Evolutionary conservation across 306 rosid species (phyloP).

Genomic region (Quercus robur): DNA sequence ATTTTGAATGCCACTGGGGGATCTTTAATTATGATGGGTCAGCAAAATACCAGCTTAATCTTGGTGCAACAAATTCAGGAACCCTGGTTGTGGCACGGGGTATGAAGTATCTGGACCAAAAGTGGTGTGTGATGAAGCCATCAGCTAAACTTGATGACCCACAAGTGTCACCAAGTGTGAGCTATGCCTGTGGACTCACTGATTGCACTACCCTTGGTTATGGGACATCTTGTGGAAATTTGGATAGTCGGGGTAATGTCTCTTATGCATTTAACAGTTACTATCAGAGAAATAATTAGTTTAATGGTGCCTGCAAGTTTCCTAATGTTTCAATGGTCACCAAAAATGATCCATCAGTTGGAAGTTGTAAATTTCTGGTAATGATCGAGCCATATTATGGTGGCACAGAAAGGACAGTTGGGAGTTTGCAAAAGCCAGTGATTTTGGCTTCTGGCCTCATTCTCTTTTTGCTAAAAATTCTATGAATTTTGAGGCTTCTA

Average conservation of each 20-base stretch:
- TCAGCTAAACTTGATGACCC: slow-evolving; percentile 48
- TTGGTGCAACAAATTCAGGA: slow-evolving; percentile 43
- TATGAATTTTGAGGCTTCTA: slow-evolving; percentile 24
- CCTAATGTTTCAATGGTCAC: slow-evolving; percentile 47
- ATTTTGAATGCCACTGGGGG: slow-evolving; percentile 88
- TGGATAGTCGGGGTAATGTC: slow-evolving; percentile 46
- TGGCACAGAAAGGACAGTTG: slow-evolving; percentile 25
- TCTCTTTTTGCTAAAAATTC: slow-evolving; percentile 17
- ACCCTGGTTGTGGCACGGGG: slow-evolving; percentile 36
- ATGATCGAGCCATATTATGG: slow-evolving; percentile 45
- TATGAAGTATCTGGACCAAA: slow-evolving; percentile 45
- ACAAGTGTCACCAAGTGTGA: slow-evolving; percentile 37
- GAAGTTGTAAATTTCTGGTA: slow-evolving; percentile 36
- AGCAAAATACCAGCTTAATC: slow-evolving; percentile 63
- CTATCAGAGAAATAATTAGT: slow-evolving; percentile 56
- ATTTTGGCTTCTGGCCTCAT: slow-evolving; percentile 11
- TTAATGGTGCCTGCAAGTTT: slow-evolving; percentile 50
- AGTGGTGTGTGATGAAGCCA: slow-evolving; percentile 72
- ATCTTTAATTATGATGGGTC: slow-evolving; percentile 57
- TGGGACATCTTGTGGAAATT: slow-evolving; percentile 51
- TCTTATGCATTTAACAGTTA: slow-evolving; percentile 79
- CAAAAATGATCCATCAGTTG: slow-evolving; percentile 35
- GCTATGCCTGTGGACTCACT: slow-evolving; percentile 61
- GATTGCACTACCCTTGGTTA: slow-evolving; percentile 80
- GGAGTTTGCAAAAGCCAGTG: slow-evolving; percentile 25